These are phyloP conservation scores for Fusarium sp. DNA, from an alignment of 2,329 filamentous ascomycete species.

Conservation along the genomic window DNA sequence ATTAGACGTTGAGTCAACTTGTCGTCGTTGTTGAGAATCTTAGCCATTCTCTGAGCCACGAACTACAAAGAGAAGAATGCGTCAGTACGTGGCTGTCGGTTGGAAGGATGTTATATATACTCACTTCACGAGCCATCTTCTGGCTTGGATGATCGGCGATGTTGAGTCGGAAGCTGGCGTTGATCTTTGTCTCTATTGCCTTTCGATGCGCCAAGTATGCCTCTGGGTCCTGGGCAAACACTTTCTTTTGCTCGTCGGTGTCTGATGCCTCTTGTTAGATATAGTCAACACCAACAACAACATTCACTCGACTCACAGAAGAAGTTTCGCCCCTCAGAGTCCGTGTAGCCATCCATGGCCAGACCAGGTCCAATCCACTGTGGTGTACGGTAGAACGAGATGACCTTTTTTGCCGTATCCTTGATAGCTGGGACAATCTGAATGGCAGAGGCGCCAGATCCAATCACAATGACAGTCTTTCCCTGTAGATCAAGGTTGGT, in stretches of 20 bases:
- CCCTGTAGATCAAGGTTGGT: conserved; percentile 57
- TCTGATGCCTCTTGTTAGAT: not conserved
- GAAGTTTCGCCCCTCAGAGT: conserved; percentile 20
- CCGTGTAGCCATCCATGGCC: conserved; percentile 42
- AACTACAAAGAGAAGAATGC: not conserved
- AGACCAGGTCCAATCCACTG: conserved; percentile 55
- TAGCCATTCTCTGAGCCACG: conserved; percentile 9
- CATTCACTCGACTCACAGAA: not conserved
- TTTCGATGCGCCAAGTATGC: conserved; percentile 10
- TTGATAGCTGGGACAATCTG: conserved; percentile 58
- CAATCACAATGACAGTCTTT: conserved; percentile 64
- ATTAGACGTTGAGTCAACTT: conserved; percentile 44
- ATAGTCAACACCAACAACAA: too few relatives aligned
- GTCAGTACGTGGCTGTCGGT: not conserved
- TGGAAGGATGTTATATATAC: accelerated
- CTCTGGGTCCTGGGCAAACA: conserved; percentile 4
- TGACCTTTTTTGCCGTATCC: conserved; percentile 51
- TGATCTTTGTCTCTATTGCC: conserved; percentile 15
- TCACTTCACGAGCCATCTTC: conserved; percentile 11
- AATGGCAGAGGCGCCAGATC: conserved; percentile 64
- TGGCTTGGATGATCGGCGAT: conserved; percentile 15
- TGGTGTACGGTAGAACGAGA: conserved; percentile 56
- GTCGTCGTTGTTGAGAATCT: conserved; percentile 13
- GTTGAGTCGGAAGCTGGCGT: conserved; percentile 8
- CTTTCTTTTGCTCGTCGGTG: conserved; percentile 14